Evolutionary conservation across 2,329 filamentous ascomycete genomes (phyloP), one percentile per base, ranked within the genome.

Genomic region (Pseudogymnoascus sp.): DNA sequence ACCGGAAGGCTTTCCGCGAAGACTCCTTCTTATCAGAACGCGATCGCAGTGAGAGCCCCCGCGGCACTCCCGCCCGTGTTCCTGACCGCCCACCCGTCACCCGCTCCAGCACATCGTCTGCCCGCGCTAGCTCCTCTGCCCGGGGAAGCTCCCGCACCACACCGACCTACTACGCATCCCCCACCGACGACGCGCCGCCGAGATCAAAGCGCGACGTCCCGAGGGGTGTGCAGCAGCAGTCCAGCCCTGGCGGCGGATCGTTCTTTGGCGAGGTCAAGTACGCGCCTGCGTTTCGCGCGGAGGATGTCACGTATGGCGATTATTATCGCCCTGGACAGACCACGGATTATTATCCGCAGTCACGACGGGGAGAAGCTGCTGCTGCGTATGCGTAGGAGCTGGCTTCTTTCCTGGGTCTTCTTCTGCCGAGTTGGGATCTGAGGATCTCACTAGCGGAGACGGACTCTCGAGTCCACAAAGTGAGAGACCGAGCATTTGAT

Each of bases 31-130:
- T 45, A n/a, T 61, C 64, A 40, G n/a, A 26, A 18, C 68, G 66
- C 59, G 66, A 68, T 63, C 70, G 70, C 45, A 69, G 66, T 59
- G 64, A 66, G 40, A 71, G 70, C 3, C 70, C 69, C 36, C 67
- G 62, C 23, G 64, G 64, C 4, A 37, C 29, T 23, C 47, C 47
- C 26, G 26, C 63, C 21, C 67, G 65, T 21, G 63, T 63, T 51
- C 59, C 62, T 29, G 63, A 68, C 39, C 67, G 68, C 26, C 66
- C 67, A 16, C 61, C 68, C 4, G 23, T 66, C 5, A 47, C 60
- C n/a, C 62, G 66, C 26, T 65, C 18, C 36, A 47, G 62, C 18
- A 37, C 29, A 39, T 54, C 47, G 4, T 54, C 47, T 12, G 47
- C 26, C 5, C 47, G 47, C 11, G 26, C 26, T 5, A 54, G 47